Percentiles rank a stretch among this genome's conserved stretches.
phyloP scores from a whole-genome alignment of 306 rosid genomes.

The Corylus avellana region DNA sequence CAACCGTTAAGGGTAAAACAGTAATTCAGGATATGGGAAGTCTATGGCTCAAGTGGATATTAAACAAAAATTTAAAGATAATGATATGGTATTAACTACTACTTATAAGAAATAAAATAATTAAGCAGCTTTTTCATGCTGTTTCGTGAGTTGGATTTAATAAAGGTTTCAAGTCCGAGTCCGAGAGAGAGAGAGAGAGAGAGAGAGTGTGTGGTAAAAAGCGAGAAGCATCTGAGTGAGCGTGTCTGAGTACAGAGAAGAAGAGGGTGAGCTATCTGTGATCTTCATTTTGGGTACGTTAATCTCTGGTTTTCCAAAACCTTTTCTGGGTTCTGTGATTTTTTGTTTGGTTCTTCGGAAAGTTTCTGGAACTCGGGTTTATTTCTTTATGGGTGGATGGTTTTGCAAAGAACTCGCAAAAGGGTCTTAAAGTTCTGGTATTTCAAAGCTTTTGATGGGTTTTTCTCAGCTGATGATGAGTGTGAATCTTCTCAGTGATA shows the following conservation, averaged over 20 bases:
- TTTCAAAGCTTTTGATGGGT: conserved; percentile 25
- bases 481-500: not conserved
- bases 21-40: conserved; percentile 15
- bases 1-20: conserved; percentile 41
- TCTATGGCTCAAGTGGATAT: not conserved
- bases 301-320: conserved; percentile 11
- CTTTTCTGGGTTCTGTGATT: conserved; percentile 6
- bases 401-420: not conserved
- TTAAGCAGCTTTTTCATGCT: conserved; percentile 14
- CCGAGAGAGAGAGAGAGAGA: conserved; percentile 28
- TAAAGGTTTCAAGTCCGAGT: conserved; percentile 53
- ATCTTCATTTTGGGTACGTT: conserved; percentile 25
- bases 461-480: conserved; percentile 23
- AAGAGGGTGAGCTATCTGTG: conserved; percentile 40
- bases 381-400: conserved; percentile 10
- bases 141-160: conserved; percentile 48
- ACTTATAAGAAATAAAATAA: conserved; percentile 1
- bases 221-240: conserved; percentile 21
- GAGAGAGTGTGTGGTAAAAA: conserved; percentile 15
- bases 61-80: not conserved
- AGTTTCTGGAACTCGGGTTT: conserved; percentile 30
- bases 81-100: not conserved
- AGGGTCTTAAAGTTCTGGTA: not conserved
- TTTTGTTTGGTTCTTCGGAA: conserved; percentile 22
- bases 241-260: conserved; percentile 26